Percentiles rank a stretch among this genome's conserved stretches.
phyloP scores from a whole-genome alignment of 1,284 basidiomycete genomes.

The Ustilago sp. region DNA sequence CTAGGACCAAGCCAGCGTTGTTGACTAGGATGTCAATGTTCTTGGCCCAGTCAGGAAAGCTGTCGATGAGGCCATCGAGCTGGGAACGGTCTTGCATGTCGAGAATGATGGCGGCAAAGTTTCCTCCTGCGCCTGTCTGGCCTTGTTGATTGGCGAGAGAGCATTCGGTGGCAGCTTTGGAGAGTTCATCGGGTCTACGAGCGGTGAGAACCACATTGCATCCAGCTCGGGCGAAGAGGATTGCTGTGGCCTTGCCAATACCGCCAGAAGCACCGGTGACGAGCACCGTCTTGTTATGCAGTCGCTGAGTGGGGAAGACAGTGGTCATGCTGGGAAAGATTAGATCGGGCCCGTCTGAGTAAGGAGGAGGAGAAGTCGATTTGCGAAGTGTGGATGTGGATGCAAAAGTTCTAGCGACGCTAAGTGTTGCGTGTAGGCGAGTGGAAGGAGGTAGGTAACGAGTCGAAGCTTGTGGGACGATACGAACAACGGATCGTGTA shows the following conservation, averaged over 20 bases:
- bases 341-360: slow-evolving; percentile 15
- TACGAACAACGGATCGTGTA: slow-evolving; percentile 24
- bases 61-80: slow-evolving; percentile 46
- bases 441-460: not conserved
- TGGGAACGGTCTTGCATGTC: slow-evolving; percentile 58
- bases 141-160: slow-evolving; percentile 78
- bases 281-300: slow-evolving; percentile 85
- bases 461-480: slow-evolving; percentile 12
- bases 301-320: slow-evolving; percentile 54
- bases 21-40: slow-evolving; percentile 66
- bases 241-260: slow-evolving; percentile 74
- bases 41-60: slow-evolving; percentile 63
- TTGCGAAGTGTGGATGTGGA: not conserved
- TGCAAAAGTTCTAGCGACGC: slow-evolving; percentile 14
- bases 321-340: slow-evolving; percentile 53
- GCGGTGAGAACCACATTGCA: slow-evolving; percentile 71
- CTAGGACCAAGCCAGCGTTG: slow-evolving; percentile 78
- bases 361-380: not conserved
- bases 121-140: slow-evolving; percentile 73
- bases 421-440: not conserved
- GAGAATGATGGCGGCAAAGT: slow-evolving; percentile 58
- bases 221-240: slow-evolving; percentile 67
- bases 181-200: slow-evolving; percentile 69
- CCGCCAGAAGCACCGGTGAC: slow-evolving; percentile 87
- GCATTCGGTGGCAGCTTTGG: slow-evolving; percentile 72